A percentile compares a stretch with the other conserved stretches of the same genome.
phyloP scores from a whole-genome alignment of 441 rosid species.

The Populus hybrid region DNA sequence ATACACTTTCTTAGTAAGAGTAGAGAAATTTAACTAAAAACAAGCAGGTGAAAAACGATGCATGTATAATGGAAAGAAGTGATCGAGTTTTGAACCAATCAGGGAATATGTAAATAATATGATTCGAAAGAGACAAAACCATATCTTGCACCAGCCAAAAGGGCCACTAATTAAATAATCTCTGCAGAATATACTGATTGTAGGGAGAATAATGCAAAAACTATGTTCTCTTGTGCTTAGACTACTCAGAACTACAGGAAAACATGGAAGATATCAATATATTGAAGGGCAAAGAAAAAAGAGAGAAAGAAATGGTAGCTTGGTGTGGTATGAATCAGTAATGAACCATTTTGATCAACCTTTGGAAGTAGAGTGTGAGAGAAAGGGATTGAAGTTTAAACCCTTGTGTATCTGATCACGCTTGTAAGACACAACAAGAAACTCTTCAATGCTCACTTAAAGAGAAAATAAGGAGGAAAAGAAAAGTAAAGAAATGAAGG shows the following conservation, averaged over 20 bases:
- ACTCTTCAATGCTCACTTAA: neutral
- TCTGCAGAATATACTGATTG: neutral
- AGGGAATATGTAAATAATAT: neutral
- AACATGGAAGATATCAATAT: neutral
- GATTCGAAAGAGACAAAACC: conserved; percentile 35
- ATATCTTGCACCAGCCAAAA: conserved; percentile 31
- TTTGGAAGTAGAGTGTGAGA: neutral
- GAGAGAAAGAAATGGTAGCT: neutral
- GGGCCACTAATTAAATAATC: conserved; percentile 10
- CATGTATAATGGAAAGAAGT: neutral
- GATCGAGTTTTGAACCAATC: neutral
- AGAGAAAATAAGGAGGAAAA: neutral
- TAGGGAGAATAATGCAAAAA: neutral
- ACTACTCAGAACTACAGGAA: neutral
- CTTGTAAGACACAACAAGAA: neutral
- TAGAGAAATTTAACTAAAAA: neutral
- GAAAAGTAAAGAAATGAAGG: neutral
- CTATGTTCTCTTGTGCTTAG: neutral
- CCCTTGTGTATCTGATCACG: neutral
- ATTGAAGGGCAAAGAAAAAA: neutral
- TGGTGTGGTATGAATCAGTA: neutral
- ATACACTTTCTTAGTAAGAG: neutral
- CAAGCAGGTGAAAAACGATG: neutral
- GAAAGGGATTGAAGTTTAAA: neutral
- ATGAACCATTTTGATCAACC: neutral